Percentiles rank a stretch among this genome's conserved stretches.
phyloP scores from a whole-genome alignment of 305 asterid genomes.

The Fraxinus platypoda region DNA sequence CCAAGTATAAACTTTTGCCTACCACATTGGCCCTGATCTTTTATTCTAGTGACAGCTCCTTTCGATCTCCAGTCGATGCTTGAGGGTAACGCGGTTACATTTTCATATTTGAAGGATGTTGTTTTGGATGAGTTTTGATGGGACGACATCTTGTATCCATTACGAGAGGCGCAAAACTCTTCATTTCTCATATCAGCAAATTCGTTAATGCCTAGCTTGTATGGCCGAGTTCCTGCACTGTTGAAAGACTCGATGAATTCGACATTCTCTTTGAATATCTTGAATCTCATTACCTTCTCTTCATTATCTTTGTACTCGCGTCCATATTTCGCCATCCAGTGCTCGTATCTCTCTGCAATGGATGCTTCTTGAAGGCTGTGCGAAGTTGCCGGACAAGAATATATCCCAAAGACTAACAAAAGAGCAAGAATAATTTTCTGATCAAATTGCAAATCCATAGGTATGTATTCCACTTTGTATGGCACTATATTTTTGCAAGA shows the following conservation, averaged over 20 bases:
- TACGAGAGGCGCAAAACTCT: slow-evolving; percentile 20
- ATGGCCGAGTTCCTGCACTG: slow-evolving; percentile 13
- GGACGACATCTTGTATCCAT: slow-evolving; percentile 1
- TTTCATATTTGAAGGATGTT: slow-evolving; percentile 13
- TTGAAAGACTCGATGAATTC: slow-evolving; percentile 26
- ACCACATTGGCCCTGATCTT: slow-evolving; percentile 31
- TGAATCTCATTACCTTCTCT: slow-evolving; percentile 23
- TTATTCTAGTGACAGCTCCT: slow-evolving; percentile 31
- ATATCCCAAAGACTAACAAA: neutral
- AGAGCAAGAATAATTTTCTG: neutral
- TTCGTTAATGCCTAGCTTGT: slow-evolving; percentile 24
- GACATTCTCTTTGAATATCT: slow-evolving; percentile 25
- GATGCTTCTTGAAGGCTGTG: slow-evolving; percentile 1
- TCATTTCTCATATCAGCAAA: slow-evolving; percentile 31
- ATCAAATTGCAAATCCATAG: neutral
- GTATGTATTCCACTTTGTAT: neutral
- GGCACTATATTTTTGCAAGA: neutral
- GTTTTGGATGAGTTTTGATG: neutral
- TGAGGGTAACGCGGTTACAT: slow-evolving; percentile 4
- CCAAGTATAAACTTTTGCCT: neutral
- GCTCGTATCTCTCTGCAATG: neutral
- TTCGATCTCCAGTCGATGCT: slow-evolving; percentile 25
- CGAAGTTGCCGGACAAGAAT: neutral
- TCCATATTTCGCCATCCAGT: slow-evolving; percentile 16
- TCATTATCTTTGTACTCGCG: slow-evolving; percentile 1